phyloP scores from a whole-genome alignment of 257 asterid species.

The Solanum bulbocastanum region DNA sequence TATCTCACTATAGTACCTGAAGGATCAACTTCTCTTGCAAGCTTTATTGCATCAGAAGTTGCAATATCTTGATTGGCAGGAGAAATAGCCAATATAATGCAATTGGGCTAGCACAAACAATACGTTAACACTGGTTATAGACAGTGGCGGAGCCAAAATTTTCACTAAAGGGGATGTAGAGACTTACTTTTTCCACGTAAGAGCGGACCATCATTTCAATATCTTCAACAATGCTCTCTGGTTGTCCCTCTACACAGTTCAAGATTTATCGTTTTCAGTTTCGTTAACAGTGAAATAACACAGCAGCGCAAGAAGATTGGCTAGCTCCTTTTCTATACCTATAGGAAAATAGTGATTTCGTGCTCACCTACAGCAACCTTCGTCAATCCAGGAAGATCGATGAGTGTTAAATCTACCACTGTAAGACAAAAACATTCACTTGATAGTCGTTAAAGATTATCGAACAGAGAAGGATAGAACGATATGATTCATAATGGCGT shows the following conservation, averaged over 20 bases:
- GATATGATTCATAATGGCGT: not conserved
- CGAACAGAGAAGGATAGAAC: not conserved
- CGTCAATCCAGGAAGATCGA: slow-evolving; percentile 97
- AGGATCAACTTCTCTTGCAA: slow-evolving; percentile 96
- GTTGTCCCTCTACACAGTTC: slow-evolving; percentile 76
- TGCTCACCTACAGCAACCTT: slow-evolving; percentile 96
- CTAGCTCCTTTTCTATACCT: not conserved
- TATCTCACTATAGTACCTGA: slow-evolving; percentile 36
- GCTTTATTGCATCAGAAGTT: slow-evolving; percentile 96
- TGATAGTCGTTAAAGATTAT: not conserved
- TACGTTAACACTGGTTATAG: not conserved
- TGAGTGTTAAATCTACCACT: slow-evolving; percentile 88
- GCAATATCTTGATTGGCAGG: slow-evolving; percentile 99
- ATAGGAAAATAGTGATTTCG: slow-evolving; percentile 7
- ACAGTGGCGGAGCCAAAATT: not conserved
- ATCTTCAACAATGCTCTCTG: slow-evolving; percentile 81
- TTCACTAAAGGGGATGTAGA: not conserved
- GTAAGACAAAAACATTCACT: slow-evolving; percentile 23
- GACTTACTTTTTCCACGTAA: slow-evolving; percentile 83
- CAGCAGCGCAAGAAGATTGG: not conserved
- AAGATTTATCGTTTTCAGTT: not conserved
- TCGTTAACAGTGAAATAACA: not conserved
- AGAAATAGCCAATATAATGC: slow-evolving; percentile 94
- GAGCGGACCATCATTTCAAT: slow-evolving; percentile 96
- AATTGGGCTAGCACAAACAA: slow-evolving; percentile 53